Evolutionary conservation across 2,329 filamentous ascomycete genomes (phyloP).

Genomic region (Pseudogymnoascus sp.): DNA sequence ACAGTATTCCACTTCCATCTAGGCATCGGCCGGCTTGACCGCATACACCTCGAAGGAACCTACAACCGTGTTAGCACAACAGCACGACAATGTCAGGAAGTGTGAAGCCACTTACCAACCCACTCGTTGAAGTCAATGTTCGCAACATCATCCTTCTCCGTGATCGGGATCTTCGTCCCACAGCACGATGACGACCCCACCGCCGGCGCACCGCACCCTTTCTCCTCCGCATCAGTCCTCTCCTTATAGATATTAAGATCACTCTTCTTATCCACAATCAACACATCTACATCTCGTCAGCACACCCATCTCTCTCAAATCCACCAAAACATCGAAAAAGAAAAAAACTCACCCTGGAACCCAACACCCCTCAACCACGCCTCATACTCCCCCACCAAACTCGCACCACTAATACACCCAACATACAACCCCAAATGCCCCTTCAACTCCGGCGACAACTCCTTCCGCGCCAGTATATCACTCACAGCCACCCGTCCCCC

Average conservation of each 20-base stretch:
- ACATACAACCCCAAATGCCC: constrained; percentile 48
- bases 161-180: neutral
- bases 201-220: constrained; percentile 13
- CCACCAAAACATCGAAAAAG: neutral
- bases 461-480: constrained; percentile 50
- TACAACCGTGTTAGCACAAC: constrained; percentile 17
- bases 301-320: neutral
- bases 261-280: constrained; percentile 39
- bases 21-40: constrained; percentile 31
- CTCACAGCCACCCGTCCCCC: constrained; percentile 53
- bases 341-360: constrained; percentile 37
- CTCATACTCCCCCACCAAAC: constrained; percentile 45
- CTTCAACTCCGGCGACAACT: constrained; percentile 42
- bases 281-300: constrained; percentile 29
- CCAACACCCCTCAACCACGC: constrained; percentile 44
- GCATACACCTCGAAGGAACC: constrained; percentile 47
- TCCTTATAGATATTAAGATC: constrained; percentile 44
- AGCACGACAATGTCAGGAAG: neutral
- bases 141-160: constrained; percentile 16
- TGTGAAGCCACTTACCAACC: constrained; percentile 36
- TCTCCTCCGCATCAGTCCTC: constrained; percentile 17
- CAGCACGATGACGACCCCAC: constrained; percentile 13
- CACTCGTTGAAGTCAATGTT: constrained; percentile 43
- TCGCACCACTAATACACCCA: constrained; percentile 55
- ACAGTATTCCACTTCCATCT: neutral